phyloP scores from a whole-genome alignment of 1,284 basidiomycete genomes.

The Trametes versicolor region DNA sequence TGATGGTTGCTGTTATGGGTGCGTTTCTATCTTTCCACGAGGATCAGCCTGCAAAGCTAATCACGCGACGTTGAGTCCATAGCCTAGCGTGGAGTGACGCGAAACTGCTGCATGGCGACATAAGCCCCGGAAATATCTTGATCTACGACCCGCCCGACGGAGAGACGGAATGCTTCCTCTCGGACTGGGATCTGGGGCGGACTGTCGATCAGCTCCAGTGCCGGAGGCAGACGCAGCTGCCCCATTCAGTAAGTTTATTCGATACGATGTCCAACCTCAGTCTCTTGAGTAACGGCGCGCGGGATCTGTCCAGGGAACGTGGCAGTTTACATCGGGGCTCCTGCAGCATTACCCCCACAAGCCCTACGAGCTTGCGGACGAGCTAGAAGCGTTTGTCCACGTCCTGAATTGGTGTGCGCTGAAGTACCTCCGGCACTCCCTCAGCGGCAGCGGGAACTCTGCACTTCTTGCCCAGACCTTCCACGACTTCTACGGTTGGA shows the following conservation, averaged over 20 bases:
- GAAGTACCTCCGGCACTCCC: conserved; percentile 10
- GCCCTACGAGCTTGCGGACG: conserved; percentile 24
- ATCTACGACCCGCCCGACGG: background rate
- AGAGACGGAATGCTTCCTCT: background rate
- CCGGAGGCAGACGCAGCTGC: background rate
- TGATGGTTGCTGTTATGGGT: no score
- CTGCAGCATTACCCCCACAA: conserved; percentile 15
- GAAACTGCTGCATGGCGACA: background rate
- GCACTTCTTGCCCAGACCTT: no score
- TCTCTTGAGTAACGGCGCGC: background rate
- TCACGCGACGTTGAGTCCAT: background rate
- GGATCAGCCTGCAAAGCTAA: no score
- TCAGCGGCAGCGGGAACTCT: no score
- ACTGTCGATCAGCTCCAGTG: background rate
- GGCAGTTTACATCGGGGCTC: background rate
- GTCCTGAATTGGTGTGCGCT: conserved; percentile 11
- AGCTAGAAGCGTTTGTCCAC: conserved; percentile 30
- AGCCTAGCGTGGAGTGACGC: background rate
- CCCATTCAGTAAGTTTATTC: background rate
- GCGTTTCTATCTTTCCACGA: no score
- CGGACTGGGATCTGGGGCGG: background rate
- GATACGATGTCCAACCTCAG: background rate
- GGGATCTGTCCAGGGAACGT: background rate
- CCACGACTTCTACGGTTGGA: no score
- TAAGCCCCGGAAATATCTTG: background rate